These are phyloP conservation scores for Capronia americana DNA, from an alignment of 2,329 filamentous ascomycete genomes.

Conservation along the genomic window DNA sequence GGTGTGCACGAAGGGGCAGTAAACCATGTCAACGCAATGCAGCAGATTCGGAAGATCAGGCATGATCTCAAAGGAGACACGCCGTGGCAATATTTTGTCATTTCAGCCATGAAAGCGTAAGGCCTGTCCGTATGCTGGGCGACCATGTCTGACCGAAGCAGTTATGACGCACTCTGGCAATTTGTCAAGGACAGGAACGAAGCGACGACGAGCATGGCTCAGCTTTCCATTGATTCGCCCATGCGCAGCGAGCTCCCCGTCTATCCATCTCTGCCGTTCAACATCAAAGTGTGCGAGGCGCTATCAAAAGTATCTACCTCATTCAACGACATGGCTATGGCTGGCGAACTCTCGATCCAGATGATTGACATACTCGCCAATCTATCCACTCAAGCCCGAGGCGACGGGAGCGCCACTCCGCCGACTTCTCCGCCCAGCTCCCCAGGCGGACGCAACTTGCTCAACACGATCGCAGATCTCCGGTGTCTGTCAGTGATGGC, in stretches of 20 bases:
- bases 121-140: background rate
- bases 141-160: conserved; percentile 18
- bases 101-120: conserved; percentile 26
- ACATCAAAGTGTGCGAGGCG: conserved; percentile 26
- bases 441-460: conserved; percentile 13
- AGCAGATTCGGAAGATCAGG: conserved; percentile 27
- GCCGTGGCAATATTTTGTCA: conserved; percentile 28
- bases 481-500: conserved; percentile 26
- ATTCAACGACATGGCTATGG: conserved; percentile 33
- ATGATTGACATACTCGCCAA: conserved; percentile 31
- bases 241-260: conserved; percentile 31
- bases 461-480: conserved; percentile 30
- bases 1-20: conserved; percentile 30
- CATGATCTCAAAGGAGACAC: conserved; percentile 26
- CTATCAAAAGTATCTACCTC: conserved; percentile 30
- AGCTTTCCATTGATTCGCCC: conserved; percentile 28
- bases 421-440: conserved; percentile 18
- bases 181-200: conserved; percentile 33
- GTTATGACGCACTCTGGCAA: conserved; percentile 30
- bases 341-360: conserved; percentile 31
- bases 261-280: conserved; percentile 31
- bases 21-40: conserved; percentile 31
- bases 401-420: conserved; percentile 21
- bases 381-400: conserved; percentile 20
- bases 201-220: conserved; percentile 27